Percentiles rank a stretch among this genome's conserved stretches.
These are phyloP conservation scores for Centella asiatica DNA, from an alignment of 129 eudicot genomes.

Conservation along the genomic window DNA sequence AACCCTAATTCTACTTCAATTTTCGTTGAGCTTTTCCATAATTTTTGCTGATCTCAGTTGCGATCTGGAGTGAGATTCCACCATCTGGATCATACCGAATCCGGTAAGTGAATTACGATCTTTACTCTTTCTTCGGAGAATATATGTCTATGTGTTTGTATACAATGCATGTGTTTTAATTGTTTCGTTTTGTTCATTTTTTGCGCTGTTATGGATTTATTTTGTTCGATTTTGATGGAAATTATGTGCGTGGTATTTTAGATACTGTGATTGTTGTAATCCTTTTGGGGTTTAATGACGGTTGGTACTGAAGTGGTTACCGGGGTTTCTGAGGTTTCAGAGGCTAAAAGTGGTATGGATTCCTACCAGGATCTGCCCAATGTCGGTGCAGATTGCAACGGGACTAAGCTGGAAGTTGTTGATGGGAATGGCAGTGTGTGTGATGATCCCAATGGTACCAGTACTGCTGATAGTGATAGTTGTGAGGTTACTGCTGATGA, in stretches of 20 bases:
- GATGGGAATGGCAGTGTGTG: conserved; percentile 8
- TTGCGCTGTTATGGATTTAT: not conserved
- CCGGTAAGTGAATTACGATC: not conserved
- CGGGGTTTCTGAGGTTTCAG: conserved; percentile 28
- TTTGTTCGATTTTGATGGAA: not conserved
- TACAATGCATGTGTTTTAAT: conserved; percentile 7
- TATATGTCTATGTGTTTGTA: not conserved
- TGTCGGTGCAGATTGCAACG: conserved; percentile 29
- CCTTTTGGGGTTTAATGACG: conserved; percentile 25
- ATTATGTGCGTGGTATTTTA: conserved; percentile 14
- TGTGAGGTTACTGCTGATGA: conserved; percentile 25
- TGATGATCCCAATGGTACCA: conserved; percentile 37
- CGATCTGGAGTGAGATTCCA: no score
- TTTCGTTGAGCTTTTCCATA: no score
- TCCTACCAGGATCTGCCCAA: conserved; percentile 28
- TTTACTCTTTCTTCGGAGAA: not conserved
- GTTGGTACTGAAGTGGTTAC: conserved; percentile 21
- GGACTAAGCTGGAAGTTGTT: not conserved
- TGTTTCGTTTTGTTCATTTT: conserved; percentile 3
- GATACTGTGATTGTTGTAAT: conserved; percentile 22
- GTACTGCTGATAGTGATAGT: conserved; percentile 32
- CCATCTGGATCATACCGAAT: not conserved
- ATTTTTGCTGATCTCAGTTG: no score
- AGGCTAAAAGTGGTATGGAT: conserved; percentile 23
- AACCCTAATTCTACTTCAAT: no score